These are phyloP conservation scores for Fomitopsis schrenkii DNA, from an alignment of 1,284 basidiomycete species.

Conservation along the genomic window DNA sequence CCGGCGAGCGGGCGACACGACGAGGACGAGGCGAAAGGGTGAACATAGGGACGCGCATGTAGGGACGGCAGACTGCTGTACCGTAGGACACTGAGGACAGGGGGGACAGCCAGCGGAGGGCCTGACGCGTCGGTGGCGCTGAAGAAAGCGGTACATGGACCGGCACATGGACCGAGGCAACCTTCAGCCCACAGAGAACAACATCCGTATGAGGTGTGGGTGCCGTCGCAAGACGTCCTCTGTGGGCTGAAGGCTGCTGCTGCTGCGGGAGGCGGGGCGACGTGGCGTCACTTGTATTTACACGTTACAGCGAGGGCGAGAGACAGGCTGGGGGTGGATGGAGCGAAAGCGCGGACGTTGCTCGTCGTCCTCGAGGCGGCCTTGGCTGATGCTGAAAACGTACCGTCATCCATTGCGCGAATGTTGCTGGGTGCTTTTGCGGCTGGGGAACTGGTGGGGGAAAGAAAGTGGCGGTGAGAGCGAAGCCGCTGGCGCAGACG, in stretches of 20 bases:
- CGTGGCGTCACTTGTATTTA: conserved; percentile 11
- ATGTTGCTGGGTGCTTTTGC: conserved; percentile 8
- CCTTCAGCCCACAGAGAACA: conserved; percentile 30
- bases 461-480: conserved; percentile 16
- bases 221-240: conserved; percentile 15
- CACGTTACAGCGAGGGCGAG: conserved; percentile 7
- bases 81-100: conserved; percentile 7
- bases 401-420: conserved; percentile 74
- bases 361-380: conserved; percentile 33
- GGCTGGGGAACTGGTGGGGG: not conserved
- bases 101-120: conserved; percentile 9
- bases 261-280: conserved; percentile 10
- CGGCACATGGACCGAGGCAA: conserved; percentile 7
- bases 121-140: conserved; percentile 15
- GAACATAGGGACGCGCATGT: conserved; percentile 8
- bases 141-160: conserved; percentile 8
- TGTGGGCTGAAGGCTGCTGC: conserved; percentile 22
- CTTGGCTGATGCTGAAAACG: conserved; percentile 68
- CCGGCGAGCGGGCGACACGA: conserved; percentile 19
- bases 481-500: conserved; percentile 2
- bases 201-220: conserved; percentile 12
- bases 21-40: conserved; percentile 18
- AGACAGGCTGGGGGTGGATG: conserved; percentile 16
- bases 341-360: conserved; percentile 31
- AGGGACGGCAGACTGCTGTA: conserved; percentile 12